Evolutionary conservation across 805 yeast genomes (phyloP).

Genomic region (Ogataea glucozyma): DNA sequence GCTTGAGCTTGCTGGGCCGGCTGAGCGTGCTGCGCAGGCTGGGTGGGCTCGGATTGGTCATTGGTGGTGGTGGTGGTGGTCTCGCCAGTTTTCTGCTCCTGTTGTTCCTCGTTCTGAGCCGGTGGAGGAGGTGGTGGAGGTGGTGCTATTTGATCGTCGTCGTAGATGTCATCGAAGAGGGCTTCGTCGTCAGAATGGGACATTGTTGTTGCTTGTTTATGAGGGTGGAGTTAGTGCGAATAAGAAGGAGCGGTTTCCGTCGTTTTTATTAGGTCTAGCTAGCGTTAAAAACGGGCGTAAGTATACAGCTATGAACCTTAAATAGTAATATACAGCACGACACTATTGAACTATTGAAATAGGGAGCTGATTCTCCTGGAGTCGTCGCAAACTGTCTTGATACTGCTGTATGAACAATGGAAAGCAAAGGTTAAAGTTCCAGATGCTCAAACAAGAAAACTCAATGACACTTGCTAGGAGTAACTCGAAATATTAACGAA

Average conservation of each 20-base stretch:
- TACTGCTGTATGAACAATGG: conserved; percentile 1
- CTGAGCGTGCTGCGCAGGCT: not conserved
- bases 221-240: not conserved
- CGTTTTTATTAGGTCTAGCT: conserved; percentile 11
- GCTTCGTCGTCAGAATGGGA: conserved; percentile 84
- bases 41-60: conserved; percentile 2
- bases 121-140: conserved; percentile 14
- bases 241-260: conserved; percentile 11
- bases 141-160: conserved; percentile 31
- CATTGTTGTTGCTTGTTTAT: conserved; percentile 38
- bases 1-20: not conserved
- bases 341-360: conserved; percentile 1
- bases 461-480: no score
- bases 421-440: not conserved
- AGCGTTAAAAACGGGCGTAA: conserved; percentile 5
- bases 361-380: not conserved
- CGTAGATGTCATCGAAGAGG: conserved; percentile 87
- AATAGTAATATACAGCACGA: conserved; percentile 10
- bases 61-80: conserved; percentile 16
- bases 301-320: conserved; percentile 13
- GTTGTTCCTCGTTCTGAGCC: conserved; percentile 8
- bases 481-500: not conserved
- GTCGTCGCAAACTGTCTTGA: conserved; percentile 3
- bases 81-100: conserved; percentile 8
- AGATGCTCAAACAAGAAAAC: no score